Conservation (phyloP, 129 eudicot genomes). For the carrot (Daucus carota) region DH1_v3.0 NC_030386.2:3644001-3644500, state of each 20-base stretch:
- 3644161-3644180: conserved; percentile 10
- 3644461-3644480: neutral
- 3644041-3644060: neutral
- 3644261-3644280: conserved; percentile 17
- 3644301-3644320: conserved; percentile 13
- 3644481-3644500: neutral
- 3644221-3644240: conserved; percentile 5
- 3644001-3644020: neutral
- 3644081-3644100: neutral
- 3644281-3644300: conserved; percentile 13
- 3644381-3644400: conserved; percentile 21
- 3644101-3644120: neutral
- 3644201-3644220: conserved; percentile 12
- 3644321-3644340: conserved; percentile 15
- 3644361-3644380: conserved; percentile 13
- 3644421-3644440: neutral
- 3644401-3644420: conserved; percentile 2
- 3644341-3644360: conserved; percentile 4
- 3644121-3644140: conserved; percentile 1
- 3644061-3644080: neutral
- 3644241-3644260: conserved; percentile 6
- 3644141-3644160: conserved; percentile 8
- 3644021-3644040: neutral
- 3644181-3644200: conserved; percentile 16
- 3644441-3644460: conserved; percentile 15